Conservation (phyloP, 768 basidiomycete species). For the Dendrothele bispora region DNA sequence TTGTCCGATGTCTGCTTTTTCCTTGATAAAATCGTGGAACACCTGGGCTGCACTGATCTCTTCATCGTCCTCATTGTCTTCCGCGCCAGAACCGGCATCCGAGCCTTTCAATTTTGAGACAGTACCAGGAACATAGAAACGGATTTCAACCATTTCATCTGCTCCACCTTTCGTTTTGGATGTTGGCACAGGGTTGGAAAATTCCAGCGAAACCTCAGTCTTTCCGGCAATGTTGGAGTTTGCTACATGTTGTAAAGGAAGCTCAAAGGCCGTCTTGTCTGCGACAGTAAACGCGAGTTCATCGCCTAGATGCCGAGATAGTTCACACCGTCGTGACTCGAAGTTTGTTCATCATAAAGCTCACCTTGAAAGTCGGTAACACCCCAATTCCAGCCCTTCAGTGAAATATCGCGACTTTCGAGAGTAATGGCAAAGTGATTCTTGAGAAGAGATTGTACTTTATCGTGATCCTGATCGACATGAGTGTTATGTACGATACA, state of each 20-base stretch:
- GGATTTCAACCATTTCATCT: constrained; percentile 94
- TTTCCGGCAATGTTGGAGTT: constrained; percentile 98
- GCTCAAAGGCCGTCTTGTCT: constrained; percentile 85
- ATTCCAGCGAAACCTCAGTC: constrained; percentile 99
- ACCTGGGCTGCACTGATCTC: constrained; percentile 92
- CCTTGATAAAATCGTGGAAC: constrained; percentile 95
- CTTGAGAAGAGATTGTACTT: constrained; percentile 76
- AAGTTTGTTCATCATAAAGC: too few species aligned
- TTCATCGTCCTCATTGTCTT: constrained; percentile 59
- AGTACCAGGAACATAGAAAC: constrained; percentile 91
- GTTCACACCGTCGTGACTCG: background rate
- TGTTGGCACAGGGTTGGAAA: constrained; percentile 50
- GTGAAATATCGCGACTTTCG: constrained; percentile 81
- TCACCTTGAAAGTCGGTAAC: constrained; percentile 90
- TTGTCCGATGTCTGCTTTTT: constrained; percentile 92
- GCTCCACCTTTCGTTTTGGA: constrained; percentile 45
- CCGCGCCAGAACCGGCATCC: constrained; percentile 71
- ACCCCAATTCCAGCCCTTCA: constrained; percentile 99
- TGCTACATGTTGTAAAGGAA: constrained; percentile 83
- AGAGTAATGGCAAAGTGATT: constrained; percentile 84
- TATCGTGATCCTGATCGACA: constrained; percentile 83
- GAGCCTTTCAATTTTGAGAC: constrained; percentile 62
- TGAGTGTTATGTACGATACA: background rate
- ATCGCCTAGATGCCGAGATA: constrained; percentile 54
- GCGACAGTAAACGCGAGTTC: constrained; percentile 91